Evolutionary conservation across 345 rosid genomes (phyloP), one percentile per base, ranked within the genome.

Genomic region (Bruguiera parviflora): DNA sequence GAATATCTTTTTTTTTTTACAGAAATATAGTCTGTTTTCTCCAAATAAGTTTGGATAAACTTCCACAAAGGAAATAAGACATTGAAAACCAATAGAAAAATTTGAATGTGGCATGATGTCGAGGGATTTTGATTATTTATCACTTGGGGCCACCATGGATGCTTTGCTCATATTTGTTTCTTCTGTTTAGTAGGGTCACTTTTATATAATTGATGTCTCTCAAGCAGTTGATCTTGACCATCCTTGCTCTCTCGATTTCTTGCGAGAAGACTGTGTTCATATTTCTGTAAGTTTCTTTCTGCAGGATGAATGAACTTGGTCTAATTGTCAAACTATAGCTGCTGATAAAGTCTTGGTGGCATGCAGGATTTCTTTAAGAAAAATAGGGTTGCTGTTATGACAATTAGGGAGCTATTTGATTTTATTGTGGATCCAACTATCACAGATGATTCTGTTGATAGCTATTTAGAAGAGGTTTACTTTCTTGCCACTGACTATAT

Each of bases 211-310:
- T 67, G 99, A 95, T 64, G 97, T 95, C 57, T 95, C 99, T 31
- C 97, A 95, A 78, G 39, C 96, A 9, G 99, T 95, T 79, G 99
- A 95, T 75, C 96, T 90, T 8, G 99, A 95, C 78, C 97, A 92
- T 72, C 99, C 97, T 35, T 92, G 81, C 66, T 88, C 97, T 61
- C 90, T 92, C 71, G 97, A 87, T 81, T 95, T 95, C 75, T 76
- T 95, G 33, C 87, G 96, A 51, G 99, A 95, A 85, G 99, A 95
- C 67, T 90, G 96, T 79, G 81, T 86, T 76, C 99, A 95, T 70
- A 89, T 95, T 79, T 92, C 97, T 37, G 99, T 92, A 85, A 82
- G 96, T 75, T 63, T 24, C 15, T 61, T 68, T 64, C 67, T 29
- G 1, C 20, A 0, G 32, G 37, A 39, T 25, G 55, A 49, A 67